Evolutionary conservation across 768 basidiomycete genomes (phyloP).

Genomic region (Xerocomus brunneocitrinus): DNA sequence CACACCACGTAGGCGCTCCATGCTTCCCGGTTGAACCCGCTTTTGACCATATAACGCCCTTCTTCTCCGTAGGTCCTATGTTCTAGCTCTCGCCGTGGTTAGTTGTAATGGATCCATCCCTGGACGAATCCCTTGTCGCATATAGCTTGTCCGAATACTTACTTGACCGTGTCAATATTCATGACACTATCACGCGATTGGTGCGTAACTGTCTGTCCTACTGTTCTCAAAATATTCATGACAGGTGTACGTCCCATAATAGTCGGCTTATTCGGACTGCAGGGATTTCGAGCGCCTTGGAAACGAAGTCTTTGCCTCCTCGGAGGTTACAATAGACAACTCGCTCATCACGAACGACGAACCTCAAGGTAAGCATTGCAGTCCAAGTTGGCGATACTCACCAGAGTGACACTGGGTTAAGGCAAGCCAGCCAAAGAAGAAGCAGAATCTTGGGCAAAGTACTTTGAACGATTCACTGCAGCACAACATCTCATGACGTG

Average conservation of each 20-base stretch:
- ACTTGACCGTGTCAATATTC: conserved; percentile 25
- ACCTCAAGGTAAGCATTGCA: conserved; percentile 8
- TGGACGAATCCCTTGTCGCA: conserved; percentile 5
- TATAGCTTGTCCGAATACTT: conserved; percentile 22
- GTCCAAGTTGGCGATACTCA: not conserved
- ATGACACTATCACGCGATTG: conserved; percentile 25
- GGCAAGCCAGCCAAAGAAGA: conserved; percentile 15
- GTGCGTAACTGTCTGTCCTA: conserved; percentile 8
- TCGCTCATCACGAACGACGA: conserved; percentile 20
- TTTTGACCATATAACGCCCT: conserved; percentile 8
- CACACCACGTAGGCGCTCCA: not conserved
- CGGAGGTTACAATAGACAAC: conserved; percentile 20
- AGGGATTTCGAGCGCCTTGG: conserved; percentile 25
- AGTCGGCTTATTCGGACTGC: conserved; percentile 25
- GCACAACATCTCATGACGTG: conserved; percentile 24
- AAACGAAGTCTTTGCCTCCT: conserved; percentile 24
- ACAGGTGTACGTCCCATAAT: not conserved
- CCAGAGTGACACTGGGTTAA: conserved; percentile 6
- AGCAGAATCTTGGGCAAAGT: conserved; percentile 20
- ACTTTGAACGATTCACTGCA: conserved; percentile 20
- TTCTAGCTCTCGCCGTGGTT: not conserved
- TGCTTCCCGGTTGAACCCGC: conserved; percentile 7
- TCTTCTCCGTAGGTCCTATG: not conserved
- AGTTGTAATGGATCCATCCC: conserved; percentile 6
- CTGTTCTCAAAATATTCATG: not conserved